phyloP scores from a whole-genome alignment of 2,329 filamentous ascomycete genomes.

The Botrytis elliptica region DNA sequence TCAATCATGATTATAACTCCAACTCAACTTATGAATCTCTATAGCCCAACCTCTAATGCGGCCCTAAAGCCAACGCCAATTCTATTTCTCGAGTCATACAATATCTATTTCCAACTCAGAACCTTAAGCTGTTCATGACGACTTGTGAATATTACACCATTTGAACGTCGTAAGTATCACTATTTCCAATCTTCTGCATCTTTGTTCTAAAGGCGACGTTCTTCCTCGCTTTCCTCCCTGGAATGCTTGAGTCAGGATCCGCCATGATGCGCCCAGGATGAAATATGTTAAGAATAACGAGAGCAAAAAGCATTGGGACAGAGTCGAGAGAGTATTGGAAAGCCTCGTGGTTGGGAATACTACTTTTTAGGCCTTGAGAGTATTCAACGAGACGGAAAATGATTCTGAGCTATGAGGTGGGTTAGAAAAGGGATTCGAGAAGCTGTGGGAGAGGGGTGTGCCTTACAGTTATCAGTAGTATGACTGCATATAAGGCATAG shows the following conservation, averaged over 20 bases:
- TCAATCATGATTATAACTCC: not conserved
- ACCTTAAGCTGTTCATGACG: fast-evolving
- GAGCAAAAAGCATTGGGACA: conserved; percentile 48
- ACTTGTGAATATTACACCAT: not conserved
- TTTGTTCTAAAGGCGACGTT: not conserved
- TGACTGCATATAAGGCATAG: not conserved
- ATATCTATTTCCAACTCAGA: not conserved
- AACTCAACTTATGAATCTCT: not conserved
- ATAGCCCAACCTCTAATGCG: not conserved
- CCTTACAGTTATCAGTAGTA: not conserved
- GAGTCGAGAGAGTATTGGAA: conserved; percentile 55
- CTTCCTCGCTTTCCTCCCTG: not conserved
- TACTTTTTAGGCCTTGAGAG: conserved; percentile 46
- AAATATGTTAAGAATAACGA: not conserved
- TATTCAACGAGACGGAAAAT: conserved; percentile 60
- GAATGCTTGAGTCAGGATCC: not conserved
- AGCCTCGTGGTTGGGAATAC: conserved; percentile 48
- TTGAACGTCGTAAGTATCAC: not conserved
- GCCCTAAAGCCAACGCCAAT: not conserved
- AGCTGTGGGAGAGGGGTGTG: not conserved
- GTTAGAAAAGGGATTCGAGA: not conserved
- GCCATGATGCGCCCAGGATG: not conserved
- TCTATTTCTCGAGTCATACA: not conserved
- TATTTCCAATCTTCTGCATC: not conserved
- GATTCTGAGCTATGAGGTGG: conserved; percentile 49